These are phyloP conservation scores for Candida pseudoviswanathii DNA, from an alignment of 1,139 yeast species.

Conservation along the genomic window DNA sequence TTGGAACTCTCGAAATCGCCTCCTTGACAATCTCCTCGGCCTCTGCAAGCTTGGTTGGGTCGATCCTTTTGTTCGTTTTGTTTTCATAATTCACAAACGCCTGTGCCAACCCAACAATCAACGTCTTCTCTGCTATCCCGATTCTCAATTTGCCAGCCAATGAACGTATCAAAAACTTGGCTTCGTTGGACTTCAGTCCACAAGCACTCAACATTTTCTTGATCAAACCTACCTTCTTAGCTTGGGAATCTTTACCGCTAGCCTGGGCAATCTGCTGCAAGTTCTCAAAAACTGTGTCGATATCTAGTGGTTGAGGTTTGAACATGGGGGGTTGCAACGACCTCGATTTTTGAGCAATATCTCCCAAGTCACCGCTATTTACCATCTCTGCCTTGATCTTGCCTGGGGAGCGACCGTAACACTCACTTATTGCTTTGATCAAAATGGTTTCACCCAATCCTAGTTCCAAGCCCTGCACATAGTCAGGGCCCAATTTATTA, in stretches of 20 bases:
- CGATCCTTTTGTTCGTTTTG: conserved; percentile 21
- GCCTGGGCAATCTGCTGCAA: conserved; percentile 76
- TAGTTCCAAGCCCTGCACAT: conserved; percentile 83
- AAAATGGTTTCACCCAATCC: conserved; percentile 91
- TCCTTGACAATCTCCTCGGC: conserved; percentile 85
- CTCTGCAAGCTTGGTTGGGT: conserved; percentile 44
- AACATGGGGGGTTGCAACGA: conserved; percentile 91
- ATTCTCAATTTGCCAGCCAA: conserved; percentile 91
- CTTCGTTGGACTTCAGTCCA: conserved; percentile 68
- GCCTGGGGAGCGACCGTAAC: conserved; percentile 78
- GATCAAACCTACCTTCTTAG: conserved; percentile 72
- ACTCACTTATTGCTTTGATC: conserved; percentile 85
- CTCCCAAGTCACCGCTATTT: conserved; percentile 86
- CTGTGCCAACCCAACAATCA: conserved; percentile 79
- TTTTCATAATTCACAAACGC: conserved; percentile 69
- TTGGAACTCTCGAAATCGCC: conserved; percentile 90
- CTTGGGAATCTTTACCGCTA: conserved; percentile 85
- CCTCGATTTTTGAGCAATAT: conserved; percentile 83
- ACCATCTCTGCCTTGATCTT: conserved; percentile 76
- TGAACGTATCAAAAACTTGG: conserved; percentile 86
- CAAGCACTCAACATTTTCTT: conserved; percentile 86
- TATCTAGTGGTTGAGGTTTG: conserved; percentile 79
- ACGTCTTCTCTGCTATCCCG: conserved; percentile 93
- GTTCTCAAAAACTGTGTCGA: conserved; percentile 70
- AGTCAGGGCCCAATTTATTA: conserved; percentile 91